Evolutionary conservation across 2,329 filamentous ascomycete species (phyloP), one percentile per base, ranked within the genome.

Genomic region (Paramyrothecium sp.): DNA sequence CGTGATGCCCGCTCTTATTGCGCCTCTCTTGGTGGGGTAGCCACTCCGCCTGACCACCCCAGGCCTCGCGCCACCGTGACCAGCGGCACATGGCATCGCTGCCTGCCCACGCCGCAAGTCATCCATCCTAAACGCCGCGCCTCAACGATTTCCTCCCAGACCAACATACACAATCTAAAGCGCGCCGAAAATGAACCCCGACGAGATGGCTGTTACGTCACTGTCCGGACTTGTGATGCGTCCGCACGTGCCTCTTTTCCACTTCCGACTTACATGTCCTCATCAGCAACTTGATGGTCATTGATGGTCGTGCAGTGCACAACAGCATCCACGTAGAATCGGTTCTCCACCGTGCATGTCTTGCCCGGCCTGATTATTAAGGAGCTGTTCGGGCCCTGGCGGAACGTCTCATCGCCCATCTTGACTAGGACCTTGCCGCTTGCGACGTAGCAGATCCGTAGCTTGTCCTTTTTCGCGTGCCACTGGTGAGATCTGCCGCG

Each of bases 311-410:
- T 74, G 54, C 77, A 73, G 56, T 80, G 76, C 46, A 82, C 58
- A 19, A 74, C 69, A 0, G 77, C 73, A 56, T 81, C 77, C 3
- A 73, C 47, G 57, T 83, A 82, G 0, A 76, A 63, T 33, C 69
- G 66, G 58, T 83, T 83, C 56, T 73, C 67, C 4, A 76, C 72
- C 19, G 64, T 67, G 60, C 76, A 79, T 2, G 55, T 54, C 53
- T 66, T 67, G 0, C 76, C 75, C 0, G 77, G 71, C 21, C 65
- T 69, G 41, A 83, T 69, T 52, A 72, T 69, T 59, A 82, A 78
- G 62, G 78, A 68, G 23, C 81, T 78, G 54, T 78, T 72, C 1
- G 72, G 69, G 0, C 81, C 81, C 3, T 82, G 63, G 0, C 65
- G 60, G 46, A 81, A 77, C 4, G 70, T 64, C n/a, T 71, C 61